Percentiles rank a stretch among this genome's conserved stretches.
Conservation (phyloP, 2,329 filamentous ascomycete genomes). For the Colletotrichum sp. region DNA sequence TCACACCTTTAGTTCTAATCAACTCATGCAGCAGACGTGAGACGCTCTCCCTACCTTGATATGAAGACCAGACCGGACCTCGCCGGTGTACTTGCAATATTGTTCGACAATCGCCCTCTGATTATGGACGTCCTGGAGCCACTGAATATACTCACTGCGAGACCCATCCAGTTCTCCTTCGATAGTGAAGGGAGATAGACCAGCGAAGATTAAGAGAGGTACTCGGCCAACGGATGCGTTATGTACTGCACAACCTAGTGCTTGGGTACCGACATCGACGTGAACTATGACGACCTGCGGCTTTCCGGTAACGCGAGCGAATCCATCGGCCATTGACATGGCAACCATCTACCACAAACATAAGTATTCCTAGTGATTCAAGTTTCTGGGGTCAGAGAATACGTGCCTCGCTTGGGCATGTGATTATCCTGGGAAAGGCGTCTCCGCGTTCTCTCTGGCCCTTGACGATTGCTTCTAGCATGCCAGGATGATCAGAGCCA, state of each 20-base stretch:
- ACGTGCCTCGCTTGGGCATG: background rate
- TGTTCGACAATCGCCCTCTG: constrained; percentile 82
- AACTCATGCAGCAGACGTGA: constrained; percentile 62
- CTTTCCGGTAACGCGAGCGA: constrained; percentile 73
- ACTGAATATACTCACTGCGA: constrained; percentile 86
- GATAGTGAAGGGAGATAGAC: constrained; percentile 76
- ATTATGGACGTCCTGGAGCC: constrained; percentile 84
- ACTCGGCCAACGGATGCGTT: constrained; percentile 78
- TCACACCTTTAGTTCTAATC: too few species aligned
- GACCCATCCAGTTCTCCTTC: constrained; percentile 79
- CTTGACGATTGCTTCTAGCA: constrained; percentile 82
- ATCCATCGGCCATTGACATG: constrained; percentile 84
- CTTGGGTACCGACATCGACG: constrained; percentile 83
- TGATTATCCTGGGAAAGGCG: background rate
- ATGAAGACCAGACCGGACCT: constrained; percentile 74
- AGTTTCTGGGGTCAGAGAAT: too few species aligned
- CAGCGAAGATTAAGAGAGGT: constrained; percentile 80
- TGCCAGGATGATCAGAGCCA: constrained; percentile 76
- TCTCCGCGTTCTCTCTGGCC: constrained; percentile 74
- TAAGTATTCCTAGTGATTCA: too few species aligned
- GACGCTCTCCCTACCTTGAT: background rate
- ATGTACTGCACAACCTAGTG: constrained; percentile 78
- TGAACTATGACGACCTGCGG: constrained; percentile 82
- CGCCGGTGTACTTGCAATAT: constrained; percentile 83
- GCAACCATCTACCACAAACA: constrained; percentile 73